Evolutionary conservation across 495 filamentous ascomycete genomes (phyloP).

Genomic region (Tuber indicum): DNA sequence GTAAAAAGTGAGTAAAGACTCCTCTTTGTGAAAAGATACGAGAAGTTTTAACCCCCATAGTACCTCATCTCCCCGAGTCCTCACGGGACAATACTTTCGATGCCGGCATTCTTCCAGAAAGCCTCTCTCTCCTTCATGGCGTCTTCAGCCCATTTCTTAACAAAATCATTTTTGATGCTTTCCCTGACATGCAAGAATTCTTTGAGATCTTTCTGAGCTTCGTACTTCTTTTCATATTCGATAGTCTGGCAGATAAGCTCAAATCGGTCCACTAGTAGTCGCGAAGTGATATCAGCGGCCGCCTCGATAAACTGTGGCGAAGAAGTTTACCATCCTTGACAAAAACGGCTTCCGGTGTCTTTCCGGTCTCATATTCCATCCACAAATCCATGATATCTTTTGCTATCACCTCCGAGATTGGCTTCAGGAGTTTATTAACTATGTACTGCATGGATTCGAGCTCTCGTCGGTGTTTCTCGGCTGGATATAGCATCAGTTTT

Average conservation of each 20-base stretch:
- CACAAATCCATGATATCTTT: constrained; percentile 68
- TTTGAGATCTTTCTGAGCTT: constrained; percentile 61
- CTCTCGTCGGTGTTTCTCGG: constrained; percentile 82
- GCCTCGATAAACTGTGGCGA: neutral
- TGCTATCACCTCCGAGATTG: constrained; percentile 61
- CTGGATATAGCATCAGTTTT: constrained; percentile 14
- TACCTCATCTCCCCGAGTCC: neutral
- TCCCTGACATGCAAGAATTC: constrained; percentile 74
- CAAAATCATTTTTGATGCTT: constrained; percentile 68
- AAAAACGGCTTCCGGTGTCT: constrained; percentile 75
- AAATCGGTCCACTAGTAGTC: constrained; percentile 69
- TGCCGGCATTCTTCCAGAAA: constrained; percentile 55
- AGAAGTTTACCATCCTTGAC: constrained; percentile 63
- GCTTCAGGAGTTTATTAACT: constrained; percentile 60
- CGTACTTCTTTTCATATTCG: constrained; percentile 76
- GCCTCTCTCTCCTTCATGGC: constrained; percentile 67
- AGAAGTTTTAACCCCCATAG: neutral
- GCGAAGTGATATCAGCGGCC: neutral
- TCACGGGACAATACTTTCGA: constrained; percentile 14
- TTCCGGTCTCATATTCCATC: constrained; percentile 85
- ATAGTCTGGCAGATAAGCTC: constrained; percentile 91
- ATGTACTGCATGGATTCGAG: constrained; percentile 85
- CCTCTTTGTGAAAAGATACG: neutral
- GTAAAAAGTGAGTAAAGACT: neutral
- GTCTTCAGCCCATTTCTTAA: constrained; percentile 69